These are phyloP conservation scores for Angophora floribunda DNA, from an alignment of 345 rosid genomes.

Conservation along the genomic window DNA sequence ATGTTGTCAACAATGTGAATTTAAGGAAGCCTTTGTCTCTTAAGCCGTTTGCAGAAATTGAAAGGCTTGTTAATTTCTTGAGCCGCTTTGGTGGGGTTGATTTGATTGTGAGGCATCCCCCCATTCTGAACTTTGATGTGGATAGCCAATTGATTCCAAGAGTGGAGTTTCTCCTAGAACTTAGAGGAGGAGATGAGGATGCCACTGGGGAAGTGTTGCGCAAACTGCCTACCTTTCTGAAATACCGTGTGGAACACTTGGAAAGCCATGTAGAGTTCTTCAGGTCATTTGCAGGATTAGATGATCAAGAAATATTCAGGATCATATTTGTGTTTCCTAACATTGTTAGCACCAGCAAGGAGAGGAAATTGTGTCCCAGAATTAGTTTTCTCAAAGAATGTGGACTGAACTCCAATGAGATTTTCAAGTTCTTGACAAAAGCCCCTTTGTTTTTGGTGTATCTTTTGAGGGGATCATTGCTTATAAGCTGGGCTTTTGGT, in stretches of 20 bases:
- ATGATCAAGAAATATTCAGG: slow-evolving; percentile 48
- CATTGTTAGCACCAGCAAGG: slow-evolving; percentile 51
- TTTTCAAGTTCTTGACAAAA: slow-evolving; percentile 61
- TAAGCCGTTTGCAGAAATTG: slow-evolving; percentile 54
- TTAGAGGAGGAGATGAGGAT: slow-evolving; percentile 56
- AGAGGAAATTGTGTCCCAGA: slow-evolving; percentile 60
- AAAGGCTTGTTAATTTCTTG: slow-evolving; percentile 41
- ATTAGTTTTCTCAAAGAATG: slow-evolving; percentile 63
- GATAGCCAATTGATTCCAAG: slow-evolving; percentile 53
- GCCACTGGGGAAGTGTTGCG: slow-evolving; percentile 40
- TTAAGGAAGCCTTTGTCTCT: slow-evolving; percentile 38
- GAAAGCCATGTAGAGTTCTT: slow-evolving; percentile 45
- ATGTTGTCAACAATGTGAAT: slow-evolving; percentile 56
- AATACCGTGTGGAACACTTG: slow-evolving; percentile 47
- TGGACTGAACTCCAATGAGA: slow-evolving; percentile 45
- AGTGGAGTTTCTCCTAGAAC: slow-evolving; percentile 38
- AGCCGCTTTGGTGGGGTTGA: slow-evolving; percentile 41
- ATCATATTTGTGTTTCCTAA: slow-evolving; percentile 56
- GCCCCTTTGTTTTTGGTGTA: slow-evolving; percentile 59
- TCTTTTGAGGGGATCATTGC: slow-evolving; percentile 46
- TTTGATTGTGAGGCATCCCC: slow-evolving; percentile 45
- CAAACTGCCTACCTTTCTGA: slow-evolving; percentile 55
- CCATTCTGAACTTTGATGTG: slow-evolving; percentile 49
- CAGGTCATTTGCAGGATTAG: slow-evolving; percentile 56
- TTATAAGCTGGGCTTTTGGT: slow-evolving; percentile 49